phyloP scores from a whole-genome alignment of 2,329 filamentous ascomycete genomes.

The Calonectria henricotiae region DNA sequence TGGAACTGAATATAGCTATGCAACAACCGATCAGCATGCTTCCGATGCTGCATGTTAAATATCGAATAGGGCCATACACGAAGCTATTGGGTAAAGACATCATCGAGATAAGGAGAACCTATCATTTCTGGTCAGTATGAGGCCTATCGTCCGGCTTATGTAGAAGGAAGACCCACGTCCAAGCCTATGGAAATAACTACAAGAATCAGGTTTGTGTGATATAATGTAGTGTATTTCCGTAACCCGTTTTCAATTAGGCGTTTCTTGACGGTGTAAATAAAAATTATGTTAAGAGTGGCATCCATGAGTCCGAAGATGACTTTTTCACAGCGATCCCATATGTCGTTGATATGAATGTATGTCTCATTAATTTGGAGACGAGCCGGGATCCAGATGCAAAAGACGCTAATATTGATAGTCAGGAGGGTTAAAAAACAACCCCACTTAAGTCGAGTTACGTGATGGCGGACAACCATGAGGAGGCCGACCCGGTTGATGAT shows the following conservation, averaged over 20 bases:
- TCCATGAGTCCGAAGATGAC: conserved; percentile 66
- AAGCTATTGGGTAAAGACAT: conserved; percentile 31
- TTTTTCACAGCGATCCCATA: conserved; percentile 69
- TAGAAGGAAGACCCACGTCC: not conserved
- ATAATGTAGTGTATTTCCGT: conserved; percentile 65
- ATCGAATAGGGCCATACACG: not conserved
- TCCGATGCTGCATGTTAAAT: too few species aligned
- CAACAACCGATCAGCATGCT: not conserved
- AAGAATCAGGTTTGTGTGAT: conserved; percentile 45
- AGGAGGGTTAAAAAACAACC: conserved; percentile 61
- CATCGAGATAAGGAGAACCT: conserved; percentile 26
- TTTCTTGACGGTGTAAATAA: conserved; percentile 62
- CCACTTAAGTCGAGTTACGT: conserved; percentile 60
- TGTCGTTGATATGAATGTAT: conserved; percentile 62
- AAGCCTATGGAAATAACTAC: conserved; percentile 14
- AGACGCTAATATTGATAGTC: conserved; percentile 66
- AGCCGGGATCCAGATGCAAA: conserved; percentile 67
- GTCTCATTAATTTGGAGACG: conserved; percentile 59
- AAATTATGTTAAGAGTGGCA: conserved; percentile 64
- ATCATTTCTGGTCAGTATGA: not conserved
- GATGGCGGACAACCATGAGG: conserved; percentile 60
- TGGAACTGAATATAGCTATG: conserved; percentile 28
- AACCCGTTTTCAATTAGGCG: conserved; percentile 65
- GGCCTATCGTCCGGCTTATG: not conserved
- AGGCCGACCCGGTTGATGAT: conserved; percentile 68